Percentiles rank a stretch among this genome's conserved stretches.
Conservation (phyloP, 345 rosid species). For the Geranium rotundifolium region DNA sequence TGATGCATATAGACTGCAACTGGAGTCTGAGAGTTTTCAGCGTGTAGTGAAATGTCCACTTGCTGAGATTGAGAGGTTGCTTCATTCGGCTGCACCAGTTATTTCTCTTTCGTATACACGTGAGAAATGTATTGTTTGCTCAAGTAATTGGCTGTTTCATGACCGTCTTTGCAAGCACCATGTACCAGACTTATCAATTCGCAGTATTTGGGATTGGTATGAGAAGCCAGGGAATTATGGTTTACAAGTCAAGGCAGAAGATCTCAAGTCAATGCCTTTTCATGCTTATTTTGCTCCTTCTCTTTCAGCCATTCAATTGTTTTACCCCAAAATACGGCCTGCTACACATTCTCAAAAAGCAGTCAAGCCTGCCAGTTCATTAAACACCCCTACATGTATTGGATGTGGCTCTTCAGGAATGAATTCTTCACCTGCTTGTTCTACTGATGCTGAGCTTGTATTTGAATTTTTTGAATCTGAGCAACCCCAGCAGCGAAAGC, state of each 20-base stretch:
- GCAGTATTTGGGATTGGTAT: conserved; percentile 20
- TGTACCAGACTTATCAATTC: conserved; percentile 12
- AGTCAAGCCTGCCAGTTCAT: conserved; percentile 1
- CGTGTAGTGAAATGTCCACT: conserved; percentile 8
- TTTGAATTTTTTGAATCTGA: conserved; percentile 19
- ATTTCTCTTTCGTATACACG: conserved; percentile 3
- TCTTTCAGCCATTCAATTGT: conserved; percentile 23
- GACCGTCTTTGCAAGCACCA: conserved; percentile 10
- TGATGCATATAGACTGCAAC: conserved; percentile 14
- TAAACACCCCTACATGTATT: background rate
- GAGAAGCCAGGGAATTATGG: conserved; percentile 20
- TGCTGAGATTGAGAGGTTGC: conserved; percentile 19
- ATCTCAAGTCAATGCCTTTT: conserved; percentile 3
- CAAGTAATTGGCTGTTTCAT: background rate
- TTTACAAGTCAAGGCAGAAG: conserved; percentile 14
- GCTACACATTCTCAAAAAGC: background rate
- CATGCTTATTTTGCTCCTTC: conserved; percentile 23
- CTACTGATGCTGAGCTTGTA: conserved; percentile 13
- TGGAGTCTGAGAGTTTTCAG: conserved; percentile 11
- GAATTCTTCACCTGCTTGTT: background rate
- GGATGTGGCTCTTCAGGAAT: background rate
- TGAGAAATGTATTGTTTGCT: conserved; percentile 7
- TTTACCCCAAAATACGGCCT: conserved; percentile 1
- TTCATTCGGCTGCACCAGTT: conserved; percentile 15
- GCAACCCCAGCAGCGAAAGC: conserved; percentile 15